Evolutionary conservation across 148 eudicot species (phyloP).

Genomic region (Selenicereus undatus): DNA sequence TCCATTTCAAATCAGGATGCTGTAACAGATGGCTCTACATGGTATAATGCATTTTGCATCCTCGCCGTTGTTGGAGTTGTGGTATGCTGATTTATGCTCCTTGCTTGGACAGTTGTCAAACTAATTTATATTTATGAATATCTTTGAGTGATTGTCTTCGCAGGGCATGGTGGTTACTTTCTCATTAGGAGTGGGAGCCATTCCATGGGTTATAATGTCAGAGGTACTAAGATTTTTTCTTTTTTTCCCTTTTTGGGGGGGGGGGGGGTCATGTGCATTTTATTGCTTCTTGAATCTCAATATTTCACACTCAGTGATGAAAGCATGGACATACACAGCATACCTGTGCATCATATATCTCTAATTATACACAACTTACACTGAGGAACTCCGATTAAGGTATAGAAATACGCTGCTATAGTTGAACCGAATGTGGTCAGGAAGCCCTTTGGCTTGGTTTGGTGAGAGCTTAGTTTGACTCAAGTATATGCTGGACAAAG

Average conservation of each 20-base stretch:
- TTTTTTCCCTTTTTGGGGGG: too few species aligned
- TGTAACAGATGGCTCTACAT: constrained; percentile 45
- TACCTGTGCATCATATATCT: not conserved
- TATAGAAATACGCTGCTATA: not conserved
- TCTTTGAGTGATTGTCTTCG: constrained; percentile 12
- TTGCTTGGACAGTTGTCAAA: not conserved
- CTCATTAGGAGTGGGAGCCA: constrained; percentile 92
- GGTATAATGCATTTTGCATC: constrained; percentile 52
- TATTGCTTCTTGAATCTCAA: not conserved
- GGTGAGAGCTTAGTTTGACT: not conserved
- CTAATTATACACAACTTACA: not conserved
- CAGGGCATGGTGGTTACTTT: constrained; percentile 80
- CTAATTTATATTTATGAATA: not conserved
- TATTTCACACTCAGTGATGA: not conserved
- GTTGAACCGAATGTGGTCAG: not conserved
- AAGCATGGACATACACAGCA: not conserved
- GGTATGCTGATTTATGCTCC: constrained; percentile 47
- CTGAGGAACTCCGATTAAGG: not conserved
- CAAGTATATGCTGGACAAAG: not conserved
- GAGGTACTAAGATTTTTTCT: constrained; percentile 47
- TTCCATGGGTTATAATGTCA: constrained; percentile 97
- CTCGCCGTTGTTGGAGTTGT: constrained; percentile 79
- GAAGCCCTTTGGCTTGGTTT: not conserved
- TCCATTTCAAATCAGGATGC: constrained; percentile 38
- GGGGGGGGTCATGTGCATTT: not conserved